Evolutionary conservation across 352 stramenopile genomes (phyloP), one percentile per base, ranked within the genome.

Genomic region (Bremia lactucae): DNA sequence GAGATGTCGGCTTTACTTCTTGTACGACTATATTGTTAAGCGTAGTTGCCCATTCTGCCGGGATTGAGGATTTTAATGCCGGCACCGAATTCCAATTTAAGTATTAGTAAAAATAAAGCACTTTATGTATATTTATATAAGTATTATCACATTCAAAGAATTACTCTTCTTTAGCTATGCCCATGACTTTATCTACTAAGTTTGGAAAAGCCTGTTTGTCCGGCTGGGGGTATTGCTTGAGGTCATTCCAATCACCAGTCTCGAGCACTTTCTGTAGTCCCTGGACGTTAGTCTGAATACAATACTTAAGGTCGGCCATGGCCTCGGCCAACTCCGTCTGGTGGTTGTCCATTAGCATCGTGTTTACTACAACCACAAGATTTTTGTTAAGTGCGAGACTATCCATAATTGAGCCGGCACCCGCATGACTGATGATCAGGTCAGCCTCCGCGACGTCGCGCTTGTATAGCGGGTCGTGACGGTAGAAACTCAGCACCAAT

Each of bases 321-420:
- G 93, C 91, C 35, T 87, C 65, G 5, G 95, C 94, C 14, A 98
- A 64, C 56, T 98, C 95, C 24, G 67, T 73, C 66, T 98, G 95
- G 64, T 98, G 95, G 75, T 98, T 97, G 76, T 98, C 77, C 95
- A 98, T 98, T 10, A 98, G 75, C 42, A 51, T 33, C 13, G 72
- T 84, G 59, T 98, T 98, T 7, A 97, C 94, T 4, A 98, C 90
- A 4, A 97, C 93, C 18, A 96, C 59, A 19, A 95, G 65, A 52
- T 73, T 70, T 62, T 96, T 96, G 11, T 55, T 49, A 39, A 78
- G 53, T 13, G 74, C 65, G 19, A 95, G 69, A 28, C 73, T 78
- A 63, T 97, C 93, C 75, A 97, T 96, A 39, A 97, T 82, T 18
- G 84, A 97, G 6, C 91, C 91, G 11, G 94, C 92, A 23, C 94